Evolutionary conservation across 352 stramenopile species (phyloP).

Genomic region (Phytopythium vexans): DNA sequence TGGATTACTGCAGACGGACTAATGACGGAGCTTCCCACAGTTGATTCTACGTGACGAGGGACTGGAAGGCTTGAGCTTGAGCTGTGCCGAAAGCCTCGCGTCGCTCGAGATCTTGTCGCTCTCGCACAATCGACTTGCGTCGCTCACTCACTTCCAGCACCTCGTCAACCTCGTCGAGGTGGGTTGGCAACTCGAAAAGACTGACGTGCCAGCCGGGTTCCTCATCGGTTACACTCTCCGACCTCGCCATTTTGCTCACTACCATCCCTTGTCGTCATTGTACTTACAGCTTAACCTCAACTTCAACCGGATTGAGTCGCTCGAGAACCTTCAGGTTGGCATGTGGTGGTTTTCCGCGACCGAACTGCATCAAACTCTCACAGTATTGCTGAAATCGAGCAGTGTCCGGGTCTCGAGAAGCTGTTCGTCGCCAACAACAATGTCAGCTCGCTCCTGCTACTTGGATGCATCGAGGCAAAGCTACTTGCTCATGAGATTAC

Average conservation of each 20-base stretch:
- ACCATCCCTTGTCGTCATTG: too few species aligned
- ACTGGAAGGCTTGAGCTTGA: conserved; percentile 38
- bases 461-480: background rate
- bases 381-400: conserved; percentile 1
- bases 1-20: background rate
- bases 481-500: background rate
- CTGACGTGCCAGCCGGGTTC: background rate
- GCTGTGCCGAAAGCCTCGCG: conserved; percentile 51
- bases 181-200: background rate
- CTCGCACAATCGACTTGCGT: conserved; percentile 70
- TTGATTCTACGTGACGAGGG: conserved; percentile 73
- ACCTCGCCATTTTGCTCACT: background rate
- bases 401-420: conserved; percentile 61
- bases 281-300: conserved; percentile 56
- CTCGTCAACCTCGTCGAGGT: conserved; percentile 78
- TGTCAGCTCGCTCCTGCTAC: conserved; percentile 10
- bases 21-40: conserved; percentile 13
- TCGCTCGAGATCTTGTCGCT: conserved; percentile 79
- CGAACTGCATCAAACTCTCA: background rate
- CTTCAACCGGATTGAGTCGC: conserved; percentile 55
- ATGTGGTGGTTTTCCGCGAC: background rate
- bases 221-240: background rate
- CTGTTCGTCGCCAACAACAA: conserved; percentile 64
- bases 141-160: conserved; percentile 60
- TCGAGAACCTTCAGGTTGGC: conserved; percentile 43